Percentiles rank a stretch among this genome's conserved stretches.
Evolutionary conservation across 2,329 filamentous ascomycete species (phyloP).

Genomic region (Cryoendolithus antarcticus): DNA sequence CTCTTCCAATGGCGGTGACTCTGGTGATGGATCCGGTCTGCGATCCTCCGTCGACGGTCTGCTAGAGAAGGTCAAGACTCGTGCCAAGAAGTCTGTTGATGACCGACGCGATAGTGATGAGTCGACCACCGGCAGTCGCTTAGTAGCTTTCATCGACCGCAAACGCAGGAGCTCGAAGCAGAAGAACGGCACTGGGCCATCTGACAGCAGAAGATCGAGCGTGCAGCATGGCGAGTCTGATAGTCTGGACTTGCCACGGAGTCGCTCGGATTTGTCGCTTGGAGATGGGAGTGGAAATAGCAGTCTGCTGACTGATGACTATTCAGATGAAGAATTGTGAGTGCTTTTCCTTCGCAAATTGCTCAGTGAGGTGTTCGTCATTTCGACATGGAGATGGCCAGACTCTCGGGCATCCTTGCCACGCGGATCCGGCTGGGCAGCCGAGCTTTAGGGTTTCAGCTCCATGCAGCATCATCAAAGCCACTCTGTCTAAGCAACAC

Average conservation of each 20-base stretch:
- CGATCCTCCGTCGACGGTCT: slow-evolving; percentile 27
- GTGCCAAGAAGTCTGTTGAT: slow-evolving; percentile 27
- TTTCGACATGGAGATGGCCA: too few species aligned
- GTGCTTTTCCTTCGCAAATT: too few species aligned
- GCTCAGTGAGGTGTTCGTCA: too few species aligned
- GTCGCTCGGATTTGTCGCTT: slow-evolving; percentile 22
- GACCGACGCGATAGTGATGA: slow-evolving; percentile 29
- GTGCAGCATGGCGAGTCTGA: slow-evolving; percentile 21
- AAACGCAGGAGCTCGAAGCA: slow-evolving; percentile 14
- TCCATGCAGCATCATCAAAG: too few species aligned
- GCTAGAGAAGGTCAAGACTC: slow-evolving; percentile 27
- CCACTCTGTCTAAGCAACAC: too few species aligned
- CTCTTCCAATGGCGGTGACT: slow-evolving; percentile 7
- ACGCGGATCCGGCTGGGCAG: too few species aligned
- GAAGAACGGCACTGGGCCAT: slow-evolving; percentile 10
- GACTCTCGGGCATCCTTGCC: too few species aligned
- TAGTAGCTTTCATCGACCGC: slow-evolving; percentile 35
- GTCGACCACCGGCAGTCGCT: slow-evolving; percentile 25
- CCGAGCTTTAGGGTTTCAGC: too few species aligned
- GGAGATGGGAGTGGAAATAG: slow-evolving; percentile 33
- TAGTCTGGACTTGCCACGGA: slow-evolving; percentile 7
- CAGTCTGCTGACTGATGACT: slow-evolving; percentile 39
- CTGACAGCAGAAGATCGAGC: slow-evolving; percentile 9
- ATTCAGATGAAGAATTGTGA: slow-evolving; percentile 30
- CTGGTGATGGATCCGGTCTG: slow-evolving; percentile 12